These are phyloP conservation scores for Lachnellula arida DNA, from an alignment of 2,329 filamentous ascomycete species.

Conservation along the genomic window DNA sequence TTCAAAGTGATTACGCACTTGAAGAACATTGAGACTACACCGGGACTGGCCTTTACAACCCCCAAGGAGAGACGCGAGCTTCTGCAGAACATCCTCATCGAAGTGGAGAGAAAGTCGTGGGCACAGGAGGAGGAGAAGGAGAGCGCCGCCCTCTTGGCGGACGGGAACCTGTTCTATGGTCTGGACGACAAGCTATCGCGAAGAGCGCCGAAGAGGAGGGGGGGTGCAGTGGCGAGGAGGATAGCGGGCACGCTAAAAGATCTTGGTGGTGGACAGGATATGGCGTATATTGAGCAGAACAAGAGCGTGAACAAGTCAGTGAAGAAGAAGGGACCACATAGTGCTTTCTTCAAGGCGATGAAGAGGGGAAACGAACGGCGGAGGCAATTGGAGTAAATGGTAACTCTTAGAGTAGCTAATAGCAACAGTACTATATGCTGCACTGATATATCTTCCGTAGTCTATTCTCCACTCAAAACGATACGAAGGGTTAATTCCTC, in stretches of 20 bases:
- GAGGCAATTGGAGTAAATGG: too few species aligned
- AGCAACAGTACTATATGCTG: too few species aligned
- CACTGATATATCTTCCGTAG: too few species aligned
- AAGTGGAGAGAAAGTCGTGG: too few species aligned
- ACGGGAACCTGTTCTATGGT: slow-evolving; percentile 62
- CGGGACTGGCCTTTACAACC: slow-evolving; percentile 73
- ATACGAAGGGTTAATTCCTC: too few species aligned
- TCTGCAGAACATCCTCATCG: slow-evolving; percentile 77
- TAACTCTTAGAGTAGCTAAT: too few species aligned
- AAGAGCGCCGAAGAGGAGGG: slow-evolving; percentile 45
- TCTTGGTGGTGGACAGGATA: slow-evolving; percentile 86
- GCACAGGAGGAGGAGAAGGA: slow-evolving; percentile 62
- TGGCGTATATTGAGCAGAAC: slow-evolving; percentile 92
- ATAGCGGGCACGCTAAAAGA: slow-evolving; percentile 83
- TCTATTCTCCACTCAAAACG: too few species aligned
- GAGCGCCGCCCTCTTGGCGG: slow-evolving; percentile 13
- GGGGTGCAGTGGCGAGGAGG: slow-evolving; percentile 54
- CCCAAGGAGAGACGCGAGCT: slow-evolving; percentile 78
- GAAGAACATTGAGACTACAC: slow-evolving; percentile 81
- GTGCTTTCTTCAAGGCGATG: slow-evolving; percentile 52
- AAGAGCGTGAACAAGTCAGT: slow-evolving; percentile 64
- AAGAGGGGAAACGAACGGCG: too few species aligned
- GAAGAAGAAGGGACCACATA: slow-evolving; percentile 56
- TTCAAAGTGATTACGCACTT: slow-evolving; percentile 99
- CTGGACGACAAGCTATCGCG: slow-evolving; percentile 34